These are phyloP conservation scores for Suillus variegatus DNA, from an alignment of 768 basidiomycete genomes.

Conservation along the genomic window DNA sequence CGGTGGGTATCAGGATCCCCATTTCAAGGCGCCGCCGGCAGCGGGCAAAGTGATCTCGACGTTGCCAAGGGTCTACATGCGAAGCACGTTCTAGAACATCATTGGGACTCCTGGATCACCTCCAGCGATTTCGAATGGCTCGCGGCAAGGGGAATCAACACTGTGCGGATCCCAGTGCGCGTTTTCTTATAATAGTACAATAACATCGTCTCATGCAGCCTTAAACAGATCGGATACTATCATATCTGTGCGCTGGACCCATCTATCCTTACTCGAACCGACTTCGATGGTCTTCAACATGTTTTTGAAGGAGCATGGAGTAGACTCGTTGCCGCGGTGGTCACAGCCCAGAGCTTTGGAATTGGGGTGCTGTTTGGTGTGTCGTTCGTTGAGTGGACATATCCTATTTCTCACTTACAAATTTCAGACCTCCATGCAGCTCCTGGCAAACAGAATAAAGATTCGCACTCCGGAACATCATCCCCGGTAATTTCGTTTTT, in stretches of 20 bases:
- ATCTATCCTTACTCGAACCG: constrained; percentile 61
- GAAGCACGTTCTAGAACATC: constrained; percentile 43
- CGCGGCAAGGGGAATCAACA: constrained; percentile 52
- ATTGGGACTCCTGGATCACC: constrained; percentile 58
- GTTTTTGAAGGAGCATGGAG: constrained; percentile 70
- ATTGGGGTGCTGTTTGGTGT: constrained; percentile 77
- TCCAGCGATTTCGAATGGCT: constrained; percentile 59
- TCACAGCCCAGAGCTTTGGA: constrained; percentile 52
- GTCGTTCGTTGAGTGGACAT: constrained; percentile 16
- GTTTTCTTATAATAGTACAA: constrained; percentile 39
- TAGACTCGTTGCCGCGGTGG: constrained; percentile 59
- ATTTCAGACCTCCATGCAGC: constrained; percentile 69
- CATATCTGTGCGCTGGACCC: constrained; percentile 62
- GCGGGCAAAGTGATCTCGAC: constrained; percentile 70
- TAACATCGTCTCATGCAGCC: constrained; percentile 4
- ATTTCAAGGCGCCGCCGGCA: constrained; percentile 51
- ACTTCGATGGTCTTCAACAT: constrained; percentile 52
- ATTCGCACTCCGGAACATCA: constrained; percentile 67
- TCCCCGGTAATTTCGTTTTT: constrained; percentile 51
- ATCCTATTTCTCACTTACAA: constrained; percentile 20
- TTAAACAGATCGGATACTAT: constrained; percentile 67
- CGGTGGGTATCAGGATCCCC: constrained; percentile 69
- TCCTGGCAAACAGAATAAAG: constrained; percentile 73
- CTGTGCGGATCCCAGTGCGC: constrained; percentile 63
- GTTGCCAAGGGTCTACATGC: constrained; percentile 56